Evolutionary conservation across 2,329 filamentous ascomycete genomes (phyloP).

Genomic region (Claviceps paspali): DNA sequence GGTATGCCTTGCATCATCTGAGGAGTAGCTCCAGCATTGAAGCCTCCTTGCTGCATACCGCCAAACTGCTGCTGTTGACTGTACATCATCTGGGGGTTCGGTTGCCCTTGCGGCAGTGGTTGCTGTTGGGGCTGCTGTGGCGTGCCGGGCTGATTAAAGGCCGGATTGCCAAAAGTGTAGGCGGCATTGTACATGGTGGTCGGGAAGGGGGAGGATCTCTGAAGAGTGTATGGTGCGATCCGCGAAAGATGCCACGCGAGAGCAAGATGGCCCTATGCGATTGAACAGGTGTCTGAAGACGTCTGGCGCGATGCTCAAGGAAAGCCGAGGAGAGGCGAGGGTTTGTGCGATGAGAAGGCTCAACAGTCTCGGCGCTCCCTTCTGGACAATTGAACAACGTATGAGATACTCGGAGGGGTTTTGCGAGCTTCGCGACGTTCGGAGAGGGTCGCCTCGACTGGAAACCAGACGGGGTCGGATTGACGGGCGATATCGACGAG

Average conservation of each 20-base stretch:
- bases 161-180: conserved; percentile 38
- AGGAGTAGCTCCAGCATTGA: conserved; percentile 33
- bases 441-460: neutral
- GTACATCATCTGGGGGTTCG: conserved; percentile 42
- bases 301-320: neutral
- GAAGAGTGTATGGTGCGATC: no score
- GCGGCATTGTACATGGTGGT: conserved; percentile 37
- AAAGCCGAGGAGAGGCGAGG: neutral
- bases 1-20: conserved; percentile 40
- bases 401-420: neutral
- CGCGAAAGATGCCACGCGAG: neutral
- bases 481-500: no score
- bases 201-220: no score
- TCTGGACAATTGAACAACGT: neutral
- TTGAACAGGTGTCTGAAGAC: no score
- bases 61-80: conserved; percentile 40
- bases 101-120: conserved; percentile 21
- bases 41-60: conserved; percentile 36
- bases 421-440: neutral
- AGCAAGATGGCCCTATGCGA: neutral
- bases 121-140: conserved; percentile 22
- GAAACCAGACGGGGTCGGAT: neutral
- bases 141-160: conserved; percentile 24
- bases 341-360: neutral
- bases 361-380: neutral